A percentile compares a stretch with the other conserved stretches of the same genome.
Evolutionary conservation across 2,329 filamentous ascomycete species (phyloP).

Genomic region (Lasiodiplodia hormozganensis): DNA sequence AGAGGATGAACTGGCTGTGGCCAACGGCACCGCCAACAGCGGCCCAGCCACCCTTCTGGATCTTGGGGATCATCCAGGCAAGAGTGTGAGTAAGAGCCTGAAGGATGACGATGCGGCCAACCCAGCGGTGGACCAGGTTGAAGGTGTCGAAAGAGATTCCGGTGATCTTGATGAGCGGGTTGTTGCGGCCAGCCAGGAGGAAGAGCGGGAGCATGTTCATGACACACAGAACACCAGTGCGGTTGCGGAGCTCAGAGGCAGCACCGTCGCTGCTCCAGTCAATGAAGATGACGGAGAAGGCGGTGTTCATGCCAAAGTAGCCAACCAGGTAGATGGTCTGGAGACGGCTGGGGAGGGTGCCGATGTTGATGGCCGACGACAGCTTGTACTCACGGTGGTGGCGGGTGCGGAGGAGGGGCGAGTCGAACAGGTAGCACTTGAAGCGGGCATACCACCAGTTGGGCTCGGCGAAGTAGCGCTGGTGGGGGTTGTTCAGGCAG

Average conservation of each 20-base stretch:
- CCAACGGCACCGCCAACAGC: conserved; percentile 50
- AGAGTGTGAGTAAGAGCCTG: conserved; percentile 72
- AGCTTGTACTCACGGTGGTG: conserved; percentile 61
- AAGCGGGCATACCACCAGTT: conserved; percentile 57
- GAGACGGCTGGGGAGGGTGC: conserved; percentile 57
- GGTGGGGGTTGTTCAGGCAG: conserved; percentile 78
- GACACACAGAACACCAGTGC: conserved; percentile 72
- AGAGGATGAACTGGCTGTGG: conserved; percentile 59
- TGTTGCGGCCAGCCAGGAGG: conserved; percentile 77
- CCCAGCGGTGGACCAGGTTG: conserved; percentile 82
- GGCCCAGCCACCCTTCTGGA: conserved; percentile 58
- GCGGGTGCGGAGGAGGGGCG: conserved; percentile 55
- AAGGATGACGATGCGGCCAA: conserved; percentile 76
- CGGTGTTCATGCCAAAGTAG: conserved; percentile 57
- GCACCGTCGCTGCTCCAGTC: conserved; percentile 72
- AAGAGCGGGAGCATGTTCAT: conserved; percentile 83
- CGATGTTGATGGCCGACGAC: conserved; percentile 56
- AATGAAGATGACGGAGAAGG: conserved; percentile 61
- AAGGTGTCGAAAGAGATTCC: conserved; percentile 83
- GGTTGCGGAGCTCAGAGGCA: conserved; percentile 68
- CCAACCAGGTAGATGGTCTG: conserved; percentile 55
- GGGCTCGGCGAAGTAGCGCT: conserved; percentile 76
- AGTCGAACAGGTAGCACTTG: conserved; percentile 55
- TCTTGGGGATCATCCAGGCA: conserved; percentile 61
- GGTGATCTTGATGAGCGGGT: conserved; percentile 74